Conservation (phyloP, 1,284 basidiomycete species). For the Pyrrhoderma noxium region DNA sequence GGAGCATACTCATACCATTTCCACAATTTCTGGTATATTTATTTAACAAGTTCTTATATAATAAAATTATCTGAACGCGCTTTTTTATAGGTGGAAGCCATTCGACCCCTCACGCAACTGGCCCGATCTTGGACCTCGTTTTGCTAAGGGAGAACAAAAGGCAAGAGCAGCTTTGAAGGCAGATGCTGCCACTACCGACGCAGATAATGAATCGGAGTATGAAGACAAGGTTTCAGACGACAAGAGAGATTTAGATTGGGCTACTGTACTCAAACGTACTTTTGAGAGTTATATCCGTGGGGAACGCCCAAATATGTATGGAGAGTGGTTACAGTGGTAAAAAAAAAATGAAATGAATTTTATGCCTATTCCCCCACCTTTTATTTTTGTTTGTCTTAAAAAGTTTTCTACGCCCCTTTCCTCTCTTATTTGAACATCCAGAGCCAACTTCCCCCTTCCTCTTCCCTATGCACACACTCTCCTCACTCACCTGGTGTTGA, state of each 20-base stretch:
- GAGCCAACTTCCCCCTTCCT: too few species aligned
- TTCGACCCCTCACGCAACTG: constrained; percentile 85
- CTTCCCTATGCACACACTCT: too few species aligned
- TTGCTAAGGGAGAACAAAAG: constrained; percentile 63
- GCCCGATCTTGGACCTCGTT: constrained; percentile 82
- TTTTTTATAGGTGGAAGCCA: constrained; percentile 74
- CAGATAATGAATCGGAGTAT: constrained; percentile 25
- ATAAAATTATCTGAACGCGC: constrained; percentile 7
- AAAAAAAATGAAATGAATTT: not conserved
- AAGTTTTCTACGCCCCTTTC: too few species aligned
- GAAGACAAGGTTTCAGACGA: constrained; percentile 40
- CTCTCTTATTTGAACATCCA: too few species aligned
- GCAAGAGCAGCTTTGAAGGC: constrained; percentile 31
- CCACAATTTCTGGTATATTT: constrained; percentile 70
- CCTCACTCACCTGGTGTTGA: too few species aligned
- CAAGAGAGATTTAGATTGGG: constrained; percentile 81
- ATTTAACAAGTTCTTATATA: constrained; percentile 1
- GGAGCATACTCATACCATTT: constrained; percentile 85
- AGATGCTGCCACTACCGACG: constrained; percentile 19
- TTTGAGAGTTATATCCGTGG: constrained; percentile 85
- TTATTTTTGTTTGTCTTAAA: not conserved
- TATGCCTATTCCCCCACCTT: not conserved
- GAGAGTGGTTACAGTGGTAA: constrained; percentile 74
- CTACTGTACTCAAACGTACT: constrained; percentile 84
- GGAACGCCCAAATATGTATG: constrained; percentile 88